These are phyloP conservation scores for Apiospora rasikravindrae DNA, from an alignment of 2,329 filamentous ascomycete species.

Conservation along the genomic window DNA sequence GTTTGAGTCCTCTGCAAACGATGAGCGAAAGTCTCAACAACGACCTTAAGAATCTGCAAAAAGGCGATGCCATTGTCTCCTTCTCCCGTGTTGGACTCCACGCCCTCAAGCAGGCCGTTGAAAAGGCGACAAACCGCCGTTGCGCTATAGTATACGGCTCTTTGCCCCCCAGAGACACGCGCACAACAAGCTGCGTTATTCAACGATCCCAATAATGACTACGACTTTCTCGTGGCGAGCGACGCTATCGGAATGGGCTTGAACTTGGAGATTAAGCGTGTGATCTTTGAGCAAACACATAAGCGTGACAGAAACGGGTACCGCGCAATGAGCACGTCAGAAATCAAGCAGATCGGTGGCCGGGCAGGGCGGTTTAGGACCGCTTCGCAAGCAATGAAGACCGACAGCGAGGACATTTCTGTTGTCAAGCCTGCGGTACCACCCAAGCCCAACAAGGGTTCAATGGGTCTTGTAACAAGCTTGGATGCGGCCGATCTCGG, in stretches of 20 bases:
- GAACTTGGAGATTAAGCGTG: slow-evolving; percentile 88
- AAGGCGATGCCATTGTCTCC: slow-evolving; percentile 88
- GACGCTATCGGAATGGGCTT: slow-evolving; percentile 98
- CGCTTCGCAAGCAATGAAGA: slow-evolving; percentile 60
- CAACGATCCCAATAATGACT: slow-evolving; percentile 94
- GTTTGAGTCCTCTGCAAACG: slow-evolving; percentile 77
- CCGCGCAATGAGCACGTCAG: slow-evolving; percentile 69
- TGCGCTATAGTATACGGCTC: slow-evolving; percentile 94
- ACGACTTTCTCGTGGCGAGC: slow-evolving; percentile 91
- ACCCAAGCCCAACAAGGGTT: slow-evolving; percentile 29
- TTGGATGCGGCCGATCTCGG: slow-evolving; percentile 73
- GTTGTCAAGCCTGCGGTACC: slow-evolving; percentile 27
- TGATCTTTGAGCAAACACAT: slow-evolving; percentile 80
- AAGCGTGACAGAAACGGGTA: slow-evolving; percentile 72
- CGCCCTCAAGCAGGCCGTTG: slow-evolving; percentile 77
- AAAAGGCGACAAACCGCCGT: slow-evolving; percentile 74
- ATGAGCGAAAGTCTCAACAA: slow-evolving; percentile 67
- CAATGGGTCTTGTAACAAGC: slow-evolving; percentile 76
- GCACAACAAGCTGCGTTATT: slow-evolving; percentile 91
- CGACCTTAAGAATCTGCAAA: slow-evolving; percentile 70
- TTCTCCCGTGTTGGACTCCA: slow-evolving; percentile 88
- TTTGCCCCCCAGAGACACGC: slow-evolving; percentile 89
- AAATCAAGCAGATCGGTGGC: slow-evolving; percentile 94
- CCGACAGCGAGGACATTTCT: slow-evolving; percentile 22
- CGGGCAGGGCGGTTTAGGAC: slow-evolving; percentile 86